Evolutionary conservation across 1,284 basidiomycete species (phyloP), one percentile per base, ranked within the genome.

Genomic region (Austropuccinia psidii): DNA sequence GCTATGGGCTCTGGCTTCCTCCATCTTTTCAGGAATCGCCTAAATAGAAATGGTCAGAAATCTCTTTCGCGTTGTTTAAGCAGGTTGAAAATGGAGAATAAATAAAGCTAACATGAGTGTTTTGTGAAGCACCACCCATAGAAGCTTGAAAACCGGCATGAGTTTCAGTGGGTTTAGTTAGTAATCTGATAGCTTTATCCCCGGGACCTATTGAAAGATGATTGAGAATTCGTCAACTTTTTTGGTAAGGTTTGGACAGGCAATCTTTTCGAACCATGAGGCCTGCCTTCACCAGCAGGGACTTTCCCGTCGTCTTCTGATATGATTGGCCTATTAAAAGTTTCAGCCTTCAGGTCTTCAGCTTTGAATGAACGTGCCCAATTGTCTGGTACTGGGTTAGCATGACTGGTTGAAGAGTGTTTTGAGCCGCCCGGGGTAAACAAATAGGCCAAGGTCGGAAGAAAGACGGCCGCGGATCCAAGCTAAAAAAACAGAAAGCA

Each of bases 341-440:
- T 65, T 27, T 29, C 45, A 5, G 62, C 1, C 29, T 65, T 24
- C 19, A 65, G 47, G 31, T 65, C 31, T 29, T 65, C 62, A 11
- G 29, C 47, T 6, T 35, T 49, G 8, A 65, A 50, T 8, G 62
- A 65, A 37, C 62, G 62, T 8, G 62, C 35, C 62, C 62, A 65
- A 37, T n/a, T 33, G 47, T 65, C 62, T 5, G 45, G 45, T 29
- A 65, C 62, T 8, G 62, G 62, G 49, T 65, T 45, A 6, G 62
- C 62, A 47, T 65, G 62, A 35, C 62, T 52, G 15, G 62, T 65
- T 15, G 62, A 65, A 8, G 62, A 65, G 47, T 65, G 62, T 21
- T 65, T 45, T 45, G 62, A 45, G 1, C 47, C 62, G 3, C 27
- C 9, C 19, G 62, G 62, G 11, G 41, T 45, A 31, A 65, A 50